phyloP scores from a whole-genome alignment of 1,139 yeast genomes.

The Candida neerlandica region DNA sequence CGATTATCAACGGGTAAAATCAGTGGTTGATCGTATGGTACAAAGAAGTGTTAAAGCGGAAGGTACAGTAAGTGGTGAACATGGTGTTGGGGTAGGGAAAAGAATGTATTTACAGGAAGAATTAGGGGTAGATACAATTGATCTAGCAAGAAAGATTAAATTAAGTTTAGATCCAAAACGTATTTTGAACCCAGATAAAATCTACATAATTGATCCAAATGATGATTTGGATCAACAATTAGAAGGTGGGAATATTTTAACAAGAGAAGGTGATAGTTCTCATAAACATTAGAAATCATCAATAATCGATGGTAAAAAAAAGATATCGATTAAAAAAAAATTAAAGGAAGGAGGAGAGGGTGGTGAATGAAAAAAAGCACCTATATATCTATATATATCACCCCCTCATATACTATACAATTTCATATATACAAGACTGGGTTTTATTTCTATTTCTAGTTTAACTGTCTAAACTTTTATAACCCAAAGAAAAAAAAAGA shows the following conservation, averaged over 20 bases:
- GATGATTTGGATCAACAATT: slow-evolving; percentile 35
- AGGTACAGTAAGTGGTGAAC: slow-evolving; percentile 51
- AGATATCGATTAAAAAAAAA: neutral
- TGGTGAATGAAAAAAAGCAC: neutral
- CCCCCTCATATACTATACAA: neutral
- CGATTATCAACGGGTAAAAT: slow-evolving; percentile 37
- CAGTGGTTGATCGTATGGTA: slow-evolving; percentile 51
- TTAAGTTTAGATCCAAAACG: slow-evolving; percentile 42
- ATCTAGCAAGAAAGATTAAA: slow-evolving; percentile 45
- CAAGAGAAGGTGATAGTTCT: neutral
- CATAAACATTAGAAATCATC: neutral
- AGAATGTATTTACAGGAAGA: slow-evolving; percentile 38
- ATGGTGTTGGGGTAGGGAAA: slow-evolving; percentile 49
- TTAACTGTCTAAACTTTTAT: neutral
- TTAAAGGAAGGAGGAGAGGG: neutral
- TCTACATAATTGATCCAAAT: slow-evolving; percentile 36
- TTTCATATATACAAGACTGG: slow-evolving; percentile 2
- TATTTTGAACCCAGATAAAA: slow-evolving; percentile 48
- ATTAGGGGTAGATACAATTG: slow-evolving; percentile 37
- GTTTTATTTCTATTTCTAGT: too few species aligned
- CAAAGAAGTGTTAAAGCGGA: slow-evolving; percentile 44
- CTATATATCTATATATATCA: neutral
- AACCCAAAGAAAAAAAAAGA: neutral
- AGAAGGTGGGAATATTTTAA: slow-evolving; percentile 21
- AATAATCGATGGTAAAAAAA: neutral